A percentile compares a stretch with the other conserved stretches of the same genome.
Evolutionary conservation across 306 rosid species (phyloP).

Genomic region (Psophocarpus tetragonolobus): DNA sequence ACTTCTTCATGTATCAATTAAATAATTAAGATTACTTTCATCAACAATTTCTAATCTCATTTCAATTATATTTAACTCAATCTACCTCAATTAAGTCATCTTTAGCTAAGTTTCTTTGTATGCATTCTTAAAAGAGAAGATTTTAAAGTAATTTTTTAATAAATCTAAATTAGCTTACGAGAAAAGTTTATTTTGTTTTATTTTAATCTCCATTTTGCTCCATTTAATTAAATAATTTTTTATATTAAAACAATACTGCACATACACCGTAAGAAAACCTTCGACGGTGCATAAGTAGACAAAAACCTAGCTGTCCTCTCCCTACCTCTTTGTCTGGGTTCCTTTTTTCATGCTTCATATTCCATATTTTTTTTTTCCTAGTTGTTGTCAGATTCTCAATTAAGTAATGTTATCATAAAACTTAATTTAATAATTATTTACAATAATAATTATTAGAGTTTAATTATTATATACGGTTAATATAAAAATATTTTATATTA

Average conservation of each 20-base stretch:
- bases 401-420: not conserved
- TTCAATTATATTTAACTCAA: not conserved
- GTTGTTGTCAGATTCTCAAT: constrained; percentile 6
- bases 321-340: not conserved
- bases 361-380: not conserved
- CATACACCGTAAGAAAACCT: too few relatives aligned
- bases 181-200: too few relatives aligned
- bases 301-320: not conserved
- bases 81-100: too few relatives aligned
- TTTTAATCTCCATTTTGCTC: too few relatives aligned
- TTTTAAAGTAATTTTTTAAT: too few relatives aligned
- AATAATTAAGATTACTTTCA: not conserved
- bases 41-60: not conserved
- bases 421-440: not conserved
- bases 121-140: too few relatives aligned
- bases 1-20: not conserved
- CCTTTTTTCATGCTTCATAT: not conserved
- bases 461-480: too few relatives aligned
- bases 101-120: too few relatives aligned
- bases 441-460: not conserved
- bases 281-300: not conserved
- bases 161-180: too few relatives aligned
- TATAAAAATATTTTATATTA: too few relatives aligned
- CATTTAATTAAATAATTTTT: not conserved
- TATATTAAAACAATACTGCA: too few relatives aligned